Base-by-base conservation (phyloP, 208 protist genomes). In the Acanthamoeba healyi region DNA sequence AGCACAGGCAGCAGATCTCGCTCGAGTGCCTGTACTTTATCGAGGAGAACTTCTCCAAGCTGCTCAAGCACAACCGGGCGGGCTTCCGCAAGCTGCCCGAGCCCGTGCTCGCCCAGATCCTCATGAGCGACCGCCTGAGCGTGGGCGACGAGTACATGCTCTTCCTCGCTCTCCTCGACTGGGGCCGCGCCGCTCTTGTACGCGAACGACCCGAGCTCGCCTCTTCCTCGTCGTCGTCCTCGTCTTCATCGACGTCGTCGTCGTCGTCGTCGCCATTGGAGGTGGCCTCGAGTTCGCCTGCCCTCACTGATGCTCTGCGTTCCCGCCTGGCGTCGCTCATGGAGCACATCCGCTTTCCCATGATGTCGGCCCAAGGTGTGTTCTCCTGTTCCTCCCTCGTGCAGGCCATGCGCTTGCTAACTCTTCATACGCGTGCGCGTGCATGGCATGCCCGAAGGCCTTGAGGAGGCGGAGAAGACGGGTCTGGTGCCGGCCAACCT, bases 21-120 rank as follows among this genome's bases (percentile, higher is more conserved):
- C 19, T 84, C n/a, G 74, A 84, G 74, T 84, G 74, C 26, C 74
- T 84, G 24, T 84, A 84, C 74, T 84, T 84, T 42, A 84, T 84
- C 74, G 74, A 84, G 42, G 74, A 84, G 44, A 38, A 84, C 44
- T 84, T 84, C n/a, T 6, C 40, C 42, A 46, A 84, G 74, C 74
- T 84, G 74, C 74, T 84, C 44, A 24, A 56, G 42, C 74, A 84
- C 74, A 84, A 84, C 44, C 74, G 74, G 22, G 74, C 1, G 42
- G 74, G 74, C 24, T 84, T 84, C 44, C 74, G 74, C 74, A 1
- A 84, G 44, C 74, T 84, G 74, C 74, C 74, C 22, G 74, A 84
- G 74, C 19, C 17, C n/a, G 74, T 84, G 24, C 74, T 84, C 40
- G 44, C 44, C 74, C 24, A 84, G 74, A 22, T 84, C 42, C 74